Percentiles rank a stretch among this genome's conserved stretches.
Conservation (phyloP, 345 rosid species). For the Gossypium rotundifolium region DNA sequence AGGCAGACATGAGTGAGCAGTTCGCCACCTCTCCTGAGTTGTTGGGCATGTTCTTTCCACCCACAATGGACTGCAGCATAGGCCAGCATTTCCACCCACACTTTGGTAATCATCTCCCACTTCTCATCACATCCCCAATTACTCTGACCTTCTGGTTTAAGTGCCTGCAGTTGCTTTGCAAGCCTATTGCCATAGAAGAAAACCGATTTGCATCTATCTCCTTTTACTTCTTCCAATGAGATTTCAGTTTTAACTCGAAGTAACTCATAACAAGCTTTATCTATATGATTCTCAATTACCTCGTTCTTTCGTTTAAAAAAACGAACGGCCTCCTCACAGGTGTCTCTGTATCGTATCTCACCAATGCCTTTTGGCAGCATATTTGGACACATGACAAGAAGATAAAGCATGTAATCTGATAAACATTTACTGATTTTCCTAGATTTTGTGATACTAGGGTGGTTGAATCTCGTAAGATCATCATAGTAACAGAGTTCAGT, state of each 20-base stretch:
- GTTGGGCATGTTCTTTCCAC: conserved; percentile 14
- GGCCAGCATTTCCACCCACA: conserved; percentile 17
- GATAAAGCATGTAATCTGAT: conserved; percentile 22
- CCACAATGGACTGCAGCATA: conserved; percentile 16
- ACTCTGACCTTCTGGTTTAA: neutral
- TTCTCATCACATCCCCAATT: neutral
- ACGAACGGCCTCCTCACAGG: neutral
- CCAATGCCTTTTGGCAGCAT: conserved; percentile 14
- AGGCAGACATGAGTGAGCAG: conserved; percentile 21
- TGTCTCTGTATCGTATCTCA: neutral
- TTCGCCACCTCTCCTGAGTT: conserved; percentile 22
- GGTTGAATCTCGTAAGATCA: neutral
- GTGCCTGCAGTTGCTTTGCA: neutral
- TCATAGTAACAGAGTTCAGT: conserved; percentile 9
- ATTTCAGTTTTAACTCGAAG: too few relatives aligned
- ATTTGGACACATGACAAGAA: neutral
- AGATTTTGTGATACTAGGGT: neutral
- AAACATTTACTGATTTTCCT: neutral
- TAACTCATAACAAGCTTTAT: neutral
- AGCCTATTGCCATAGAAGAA: conserved; percentile 7
- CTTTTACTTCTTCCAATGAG: neutral
- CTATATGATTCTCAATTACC: neutral
- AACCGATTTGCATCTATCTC: neutral
- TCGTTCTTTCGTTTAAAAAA: neutral
- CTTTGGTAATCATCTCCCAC: conserved; percentile 4